These are phyloP conservation scores for Geosmithia flava DNA, from an alignment of 2,329 filamentous ascomycete species.

Conservation along the genomic window DNA sequence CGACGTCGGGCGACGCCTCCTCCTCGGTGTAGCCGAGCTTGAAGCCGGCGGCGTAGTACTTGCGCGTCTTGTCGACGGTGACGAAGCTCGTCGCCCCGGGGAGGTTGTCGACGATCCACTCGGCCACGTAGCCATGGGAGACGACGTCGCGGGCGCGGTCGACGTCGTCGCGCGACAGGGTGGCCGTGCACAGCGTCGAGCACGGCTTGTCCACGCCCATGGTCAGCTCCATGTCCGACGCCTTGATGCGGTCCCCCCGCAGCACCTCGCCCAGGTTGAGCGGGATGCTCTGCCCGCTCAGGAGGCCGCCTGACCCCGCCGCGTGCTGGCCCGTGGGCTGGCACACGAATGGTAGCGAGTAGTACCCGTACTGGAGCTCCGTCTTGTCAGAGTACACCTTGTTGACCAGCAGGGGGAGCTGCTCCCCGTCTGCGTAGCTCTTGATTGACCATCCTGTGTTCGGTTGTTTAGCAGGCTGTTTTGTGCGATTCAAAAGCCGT, in stretches of 20 bases:
- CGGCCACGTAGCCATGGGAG: constrained; percentile 68
- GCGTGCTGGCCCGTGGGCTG: constrained; percentile 58
- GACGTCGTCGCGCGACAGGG: constrained; percentile 52
- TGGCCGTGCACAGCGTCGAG: constrained; percentile 57
- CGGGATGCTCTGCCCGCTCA: constrained; percentile 65
- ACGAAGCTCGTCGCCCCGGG: constrained; percentile 83
- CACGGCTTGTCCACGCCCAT: constrained; percentile 69
- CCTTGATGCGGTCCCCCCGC: constrained; percentile 73
- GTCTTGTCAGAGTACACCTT: constrained; percentile 86
- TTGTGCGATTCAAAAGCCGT: too few relatives aligned
- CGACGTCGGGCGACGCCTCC: constrained; percentile 44
- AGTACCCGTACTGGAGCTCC: constrained; percentile 84
- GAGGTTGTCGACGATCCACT: constrained; percentile 90
- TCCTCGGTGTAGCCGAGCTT: constrained; percentile 71
- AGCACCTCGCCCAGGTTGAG: constrained; percentile 81
- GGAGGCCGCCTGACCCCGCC: constrained; percentile 52
- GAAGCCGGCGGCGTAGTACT: constrained; percentile 85
- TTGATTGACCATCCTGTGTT: constrained; percentile 64
- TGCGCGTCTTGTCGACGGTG: constrained; percentile 69
- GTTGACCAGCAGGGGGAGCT: constrained; percentile 78
- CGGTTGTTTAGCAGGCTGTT: constrained; percentile 3
- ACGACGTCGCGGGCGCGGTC: constrained; percentile 60
- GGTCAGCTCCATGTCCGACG: constrained; percentile 69
- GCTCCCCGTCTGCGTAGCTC: constrained; percentile 63
- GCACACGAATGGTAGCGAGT: constrained; percentile 78